phyloP scores from a whole-genome alignment of 768 basidiomycete genomes.

The Strobilomyces dryophilus region DNA sequence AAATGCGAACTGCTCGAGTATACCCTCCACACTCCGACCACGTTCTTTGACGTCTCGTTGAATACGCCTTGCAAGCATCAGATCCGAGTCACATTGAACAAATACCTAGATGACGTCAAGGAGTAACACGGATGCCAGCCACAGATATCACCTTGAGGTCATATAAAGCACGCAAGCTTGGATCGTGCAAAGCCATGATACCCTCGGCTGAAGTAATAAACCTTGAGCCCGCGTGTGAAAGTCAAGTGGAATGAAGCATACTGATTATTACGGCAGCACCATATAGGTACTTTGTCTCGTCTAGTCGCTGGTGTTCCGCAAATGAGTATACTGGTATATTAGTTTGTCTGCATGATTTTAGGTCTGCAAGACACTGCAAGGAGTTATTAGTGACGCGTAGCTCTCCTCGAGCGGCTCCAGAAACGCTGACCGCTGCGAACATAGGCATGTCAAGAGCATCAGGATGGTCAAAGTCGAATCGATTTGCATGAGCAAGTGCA shows the following conservation, averaged over 20 bases:
- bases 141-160: slow-evolving; percentile 74
- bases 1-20: slow-evolving; percentile 75
- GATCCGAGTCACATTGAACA: slow-evolving; percentile 90
- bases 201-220: slow-evolving; percentile 62
- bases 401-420: background rate
- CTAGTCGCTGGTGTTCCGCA: slow-evolving; percentile 75
- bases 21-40: slow-evolving; percentile 78
- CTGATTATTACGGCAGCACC: slow-evolving; percentile 91
- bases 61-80: slow-evolving; percentile 95
- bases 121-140: background rate
- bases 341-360: slow-evolving; percentile 78
- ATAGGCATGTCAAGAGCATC: slow-evolving; percentile 88
- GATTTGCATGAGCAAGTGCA: slow-evolving; percentile 74
- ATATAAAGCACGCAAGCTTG: slow-evolving; percentile 72
- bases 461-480: slow-evolving; percentile 88
- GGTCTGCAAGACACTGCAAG: slow-evolving; percentile 72
- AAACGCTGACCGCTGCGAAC: slow-evolving; percentile 64
- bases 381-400: background rate
- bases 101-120: slow-evolving; percentile 51
- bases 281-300: slow-evolving; percentile 84
- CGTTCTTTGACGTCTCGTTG: slow-evolving; percentile 85
- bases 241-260: slow-evolving; percentile 24
- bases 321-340: slow-evolving; percentile 97
- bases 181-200: slow-evolving; percentile 85
- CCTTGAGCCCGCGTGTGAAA: background rate